Conservation (phyloP, 225 moss, liverwort and hornwort species). For the Takakia lepidozioides region DNA sequence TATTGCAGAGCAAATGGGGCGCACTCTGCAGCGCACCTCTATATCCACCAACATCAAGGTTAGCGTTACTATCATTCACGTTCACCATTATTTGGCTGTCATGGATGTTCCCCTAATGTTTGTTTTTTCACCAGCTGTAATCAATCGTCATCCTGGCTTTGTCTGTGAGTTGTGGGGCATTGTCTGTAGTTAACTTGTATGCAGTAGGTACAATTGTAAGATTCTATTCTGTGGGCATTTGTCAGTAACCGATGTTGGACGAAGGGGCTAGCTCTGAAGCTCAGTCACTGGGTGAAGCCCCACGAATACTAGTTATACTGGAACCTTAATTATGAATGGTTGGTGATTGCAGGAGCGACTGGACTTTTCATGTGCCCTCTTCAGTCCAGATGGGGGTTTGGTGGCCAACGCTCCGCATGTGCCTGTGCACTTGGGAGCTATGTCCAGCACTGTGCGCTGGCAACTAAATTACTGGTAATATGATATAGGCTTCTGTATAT, state of each 20-base stretch:
- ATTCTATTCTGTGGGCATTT: too few species aligned
- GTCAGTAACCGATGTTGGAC: too few species aligned
- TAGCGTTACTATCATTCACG: background rate
- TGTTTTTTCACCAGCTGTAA: too few species aligned
- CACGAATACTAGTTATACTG: too few species aligned
- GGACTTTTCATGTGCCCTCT: conserved; percentile 96
- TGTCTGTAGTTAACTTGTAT: too few species aligned
- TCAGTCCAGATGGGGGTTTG: conserved; percentile 88
- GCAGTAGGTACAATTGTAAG: too few species aligned
- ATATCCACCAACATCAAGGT: conserved; percentile 99
- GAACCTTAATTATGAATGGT: too few species aligned
- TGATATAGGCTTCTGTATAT: too few species aligned
- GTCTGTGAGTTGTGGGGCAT: too few species aligned
- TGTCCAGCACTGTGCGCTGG: conserved; percentile 97
- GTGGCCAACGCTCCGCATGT: conserved; percentile 99
- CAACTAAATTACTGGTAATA: conserved; percentile 77
- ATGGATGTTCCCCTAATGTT: background rate
- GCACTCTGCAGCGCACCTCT: conserved; percentile 94
- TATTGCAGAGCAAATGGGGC: conserved; percentile 99
- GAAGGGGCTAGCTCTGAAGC: too few species aligned
- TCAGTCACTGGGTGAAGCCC: too few species aligned
- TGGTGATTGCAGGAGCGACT: conserved; percentile 84
- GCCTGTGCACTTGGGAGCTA: conserved; percentile 96
- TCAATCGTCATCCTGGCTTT: too few species aligned
- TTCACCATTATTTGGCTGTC: background rate